These are phyloP conservation scores for Pyronema omphalodes DNA, from an alignment of 495 filamentous ascomycete genomes.

Conservation along the genomic window DNA sequence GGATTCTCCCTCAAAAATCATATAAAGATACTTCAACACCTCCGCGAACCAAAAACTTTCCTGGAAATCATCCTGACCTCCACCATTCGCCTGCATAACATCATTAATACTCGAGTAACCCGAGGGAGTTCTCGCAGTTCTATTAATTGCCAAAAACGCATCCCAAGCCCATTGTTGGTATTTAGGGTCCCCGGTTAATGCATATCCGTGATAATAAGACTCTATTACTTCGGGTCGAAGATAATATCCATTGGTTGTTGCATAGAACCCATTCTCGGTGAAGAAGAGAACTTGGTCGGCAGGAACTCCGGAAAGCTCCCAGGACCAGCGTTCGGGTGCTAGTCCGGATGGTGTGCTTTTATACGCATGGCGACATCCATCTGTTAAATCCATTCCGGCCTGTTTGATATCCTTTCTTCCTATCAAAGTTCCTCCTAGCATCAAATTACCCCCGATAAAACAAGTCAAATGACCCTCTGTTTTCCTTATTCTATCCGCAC, in stretches of 20 bases:
- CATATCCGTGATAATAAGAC: slow-evolving; percentile 75
- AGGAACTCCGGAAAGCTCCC: slow-evolving; percentile 36
- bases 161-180: slow-evolving; percentile 79
- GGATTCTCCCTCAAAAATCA: slow-evolving; percentile 42
- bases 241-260: slow-evolving; percentile 41
- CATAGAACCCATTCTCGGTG: slow-evolving; percentile 51
- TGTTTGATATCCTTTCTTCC: slow-evolving; percentile 42
- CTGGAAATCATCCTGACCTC: slow-evolving; percentile 46
- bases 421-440: slow-evolving; percentile 63
- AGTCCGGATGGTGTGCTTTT: slow-evolving; percentile 47
- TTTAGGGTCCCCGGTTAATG: slow-evolving; percentile 49
- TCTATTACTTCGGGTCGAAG: slow-evolving; percentile 76
- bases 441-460: slow-evolving; percentile 74
- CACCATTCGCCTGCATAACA: slow-evolving; percentile 47
- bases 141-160: slow-evolving; percentile 52
- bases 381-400: slow-evolving; percentile 57
- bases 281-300: slow-evolving; percentile 42
- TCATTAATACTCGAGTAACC: slow-evolving; percentile 49
- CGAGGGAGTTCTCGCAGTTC: slow-evolving; percentile 37
- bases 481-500: slow-evolving; percentile 31
- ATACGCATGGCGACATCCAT: slow-evolving; percentile 62
- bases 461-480: slow-evolving; percentile 54
- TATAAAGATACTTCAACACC: slow-evolving; percentile 68
- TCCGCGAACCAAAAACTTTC: slow-evolving; percentile 88
- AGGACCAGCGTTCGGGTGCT: slow-evolving; percentile 61